Base-by-base conservation (phyloP, 768 basidiomycete species). In the Crassisporium funariophilum region DNA sequence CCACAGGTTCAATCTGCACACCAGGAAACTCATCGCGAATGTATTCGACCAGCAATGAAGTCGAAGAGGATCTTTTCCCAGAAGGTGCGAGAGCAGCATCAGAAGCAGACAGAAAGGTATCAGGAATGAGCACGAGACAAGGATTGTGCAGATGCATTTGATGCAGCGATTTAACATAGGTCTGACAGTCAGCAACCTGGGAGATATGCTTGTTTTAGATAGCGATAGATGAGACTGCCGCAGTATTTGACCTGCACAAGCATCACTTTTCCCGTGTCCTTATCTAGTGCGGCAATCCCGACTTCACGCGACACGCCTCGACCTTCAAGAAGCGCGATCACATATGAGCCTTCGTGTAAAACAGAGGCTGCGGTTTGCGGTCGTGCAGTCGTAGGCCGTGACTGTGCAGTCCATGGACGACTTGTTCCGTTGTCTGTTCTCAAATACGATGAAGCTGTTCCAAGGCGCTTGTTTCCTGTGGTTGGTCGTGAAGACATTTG, bases 91-190 rank as follows among this genome's bases (percentile, higher is more conserved):
- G 54, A 1, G 75, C 69, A 6, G 68, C 66, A 56, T 85, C 86
- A n/a, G 74, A 61, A 0, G 76, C 57, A 12, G 84, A 80, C 25
- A 91, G 57, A 60, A 86, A 90, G 0, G 87, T 92, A 60, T 94
- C 90, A 2, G 91, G 91, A 16, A 95, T 81, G 13, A 97, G 73
- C 25, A 95, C 74, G 16, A 85, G 70, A 9, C 66, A 73, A 0
- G 93, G 93, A 4, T 68, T 72, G 54, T 92, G 86, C 8, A 91
- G 63, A 56, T 89, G 83, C 81, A 92, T 83, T 52, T 92, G 90
- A 58, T 92, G 88, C 15, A 93, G 65, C 0, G 90, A 89, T 64
- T 93, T 93, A 48, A 91, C 84, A 53, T 92, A 95, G 11, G 92
- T 93, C 46, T 89, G 83, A 47, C 86, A 86, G 60, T 97, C 94